These are phyloP conservation scores for Zymoseptoria passerinii DNA, from an alignment of 2,329 filamentous ascomycete species.

Conservation along the genomic window DNA sequence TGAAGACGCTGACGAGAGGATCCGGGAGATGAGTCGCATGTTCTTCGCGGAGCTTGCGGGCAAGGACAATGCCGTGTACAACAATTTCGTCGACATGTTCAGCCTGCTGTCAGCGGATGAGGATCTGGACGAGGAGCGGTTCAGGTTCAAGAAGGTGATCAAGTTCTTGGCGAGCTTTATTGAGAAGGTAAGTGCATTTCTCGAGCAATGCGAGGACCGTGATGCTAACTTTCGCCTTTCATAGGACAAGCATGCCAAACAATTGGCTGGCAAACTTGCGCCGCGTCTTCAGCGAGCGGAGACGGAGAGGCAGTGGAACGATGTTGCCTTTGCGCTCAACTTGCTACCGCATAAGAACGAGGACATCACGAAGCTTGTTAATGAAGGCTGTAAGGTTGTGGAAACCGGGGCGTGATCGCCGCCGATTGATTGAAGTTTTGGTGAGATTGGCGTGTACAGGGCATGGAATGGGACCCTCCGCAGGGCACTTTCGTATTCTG, in stretches of 20 bases:
- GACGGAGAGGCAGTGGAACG: conserved; percentile 92
- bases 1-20: conserved; percentile 89
- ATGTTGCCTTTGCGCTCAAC: conserved; percentile 86
- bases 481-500: background rate
- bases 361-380: conserved; percentile 69
- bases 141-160: conserved; percentile 77
- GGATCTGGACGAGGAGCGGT: conserved; percentile 71
- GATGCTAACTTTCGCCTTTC: conserved; percentile 3
- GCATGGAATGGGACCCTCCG: background rate
- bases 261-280: conserved; percentile 85
- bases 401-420: conserved; percentile 29
- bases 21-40: conserved; percentile 90
- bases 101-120: conserved; percentile 78
- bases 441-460: background rate
- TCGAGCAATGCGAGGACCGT: background rate
- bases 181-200: conserved; percentile 64
- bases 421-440: background rate
- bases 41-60: conserved; percentile 97
- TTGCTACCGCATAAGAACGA: conserved; percentile 89
- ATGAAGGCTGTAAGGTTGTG: conserved; percentile 59
- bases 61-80: conserved; percentile 98
- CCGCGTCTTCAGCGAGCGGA: conserved; percentile 78
- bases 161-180: conserved; percentile 93
- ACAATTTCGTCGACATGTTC: conserved; percentile 99
- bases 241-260: conserved; percentile 93